Conservation (phyloP, 1,139 yeast species). For the Kodamaea fungicola region DNA sequence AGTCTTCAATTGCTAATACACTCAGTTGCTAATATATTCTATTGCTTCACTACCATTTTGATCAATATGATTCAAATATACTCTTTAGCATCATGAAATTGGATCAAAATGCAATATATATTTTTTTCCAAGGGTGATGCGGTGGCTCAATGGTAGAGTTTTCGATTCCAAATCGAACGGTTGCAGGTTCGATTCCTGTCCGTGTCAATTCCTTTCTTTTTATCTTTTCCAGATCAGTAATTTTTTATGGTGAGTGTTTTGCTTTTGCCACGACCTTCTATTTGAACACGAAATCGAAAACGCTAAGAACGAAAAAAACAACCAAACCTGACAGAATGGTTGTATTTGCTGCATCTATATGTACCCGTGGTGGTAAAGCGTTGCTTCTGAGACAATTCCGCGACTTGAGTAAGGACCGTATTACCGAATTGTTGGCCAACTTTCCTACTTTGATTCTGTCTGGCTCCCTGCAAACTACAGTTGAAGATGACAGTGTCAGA, state of each 20-base stretch:
- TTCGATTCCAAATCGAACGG: constrained; percentile 12
- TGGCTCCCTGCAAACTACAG: constrained; percentile 86
- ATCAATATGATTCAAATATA: no score
- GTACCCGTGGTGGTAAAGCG: constrained; percentile 94
- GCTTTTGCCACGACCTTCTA: constrained; percentile 8
- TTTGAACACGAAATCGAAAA: constrained; percentile 11
- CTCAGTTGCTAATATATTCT: no score
- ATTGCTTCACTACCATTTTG: no score
- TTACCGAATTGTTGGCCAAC: constrained; percentile 79
- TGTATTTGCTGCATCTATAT: constrained; percentile 88
- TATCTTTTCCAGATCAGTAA: neutral
- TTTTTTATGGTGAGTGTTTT: neutral
- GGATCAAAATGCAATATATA: neutral
- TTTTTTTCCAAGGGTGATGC: constrained; percentile 28
- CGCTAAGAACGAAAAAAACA: constrained; percentile 2
- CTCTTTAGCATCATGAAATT: no score
- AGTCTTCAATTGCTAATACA: no score
- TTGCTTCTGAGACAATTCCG: constrained; percentile 89
- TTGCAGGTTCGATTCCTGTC: constrained; percentile 24
- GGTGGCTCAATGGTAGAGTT: constrained; percentile 84
- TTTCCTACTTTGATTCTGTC: constrained; percentile 77
- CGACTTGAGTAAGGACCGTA: constrained; percentile 80
- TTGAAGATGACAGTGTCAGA: constrained; percentile 89
- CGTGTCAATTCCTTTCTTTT: constrained; percentile 10
- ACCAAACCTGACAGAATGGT: constrained; percentile 14